Percentiles rank a stretch among this genome's conserved stretches.
Conservation (phyloP, 2,329 filamentous ascomycete species). For the Elsinoe fawcettii region DNA sequence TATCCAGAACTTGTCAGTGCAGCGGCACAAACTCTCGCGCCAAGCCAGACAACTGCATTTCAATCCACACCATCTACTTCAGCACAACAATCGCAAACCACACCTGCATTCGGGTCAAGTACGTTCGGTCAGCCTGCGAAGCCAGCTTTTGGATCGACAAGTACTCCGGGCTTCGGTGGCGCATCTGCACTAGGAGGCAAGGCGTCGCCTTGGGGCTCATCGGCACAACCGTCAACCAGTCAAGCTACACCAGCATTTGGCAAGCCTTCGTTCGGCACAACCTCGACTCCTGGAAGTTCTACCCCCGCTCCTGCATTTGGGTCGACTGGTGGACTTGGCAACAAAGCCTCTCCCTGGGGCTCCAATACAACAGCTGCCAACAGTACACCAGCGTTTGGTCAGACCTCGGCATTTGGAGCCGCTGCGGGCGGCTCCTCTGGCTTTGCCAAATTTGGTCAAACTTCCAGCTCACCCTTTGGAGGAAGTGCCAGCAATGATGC, state of each 20-base stretch:
- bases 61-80: conserved; percentile 17
- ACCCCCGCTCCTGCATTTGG: conserved; percentile 20
- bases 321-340: conserved; percentile 19
- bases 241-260: conserved; percentile 18
- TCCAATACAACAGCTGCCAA: conserved; percentile 14
- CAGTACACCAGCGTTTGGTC: conserved; percentile 20
- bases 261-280: conserved; percentile 24
- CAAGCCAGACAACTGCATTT: conserved; percentile 26
- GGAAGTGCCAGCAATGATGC: conserved; percentile 21
- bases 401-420: conserved; percentile 25
- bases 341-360: conserved; percentile 20
- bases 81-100: conserved; percentile 13
- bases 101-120: conserved; percentile 24
- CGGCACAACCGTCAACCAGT: conserved; percentile 14
- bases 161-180: conserved; percentile 23
- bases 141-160: conserved; percentile 18
- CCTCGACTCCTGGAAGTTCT: conserved; percentile 17
- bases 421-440: conserved; percentile 23
- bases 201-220: conserved; percentile 25
- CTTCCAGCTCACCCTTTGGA: conserved; percentile 3
- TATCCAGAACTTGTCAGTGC: conserved; percentile 62
- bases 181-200: conserved; percentile 23
- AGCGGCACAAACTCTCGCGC: conserved; percentile 21
- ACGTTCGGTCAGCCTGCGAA: conserved; percentile 21
- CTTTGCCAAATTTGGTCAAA: conserved; percentile 28